Conservation (phyloP, 208 protist species). For the Angomonas ambiguus region DNA sequence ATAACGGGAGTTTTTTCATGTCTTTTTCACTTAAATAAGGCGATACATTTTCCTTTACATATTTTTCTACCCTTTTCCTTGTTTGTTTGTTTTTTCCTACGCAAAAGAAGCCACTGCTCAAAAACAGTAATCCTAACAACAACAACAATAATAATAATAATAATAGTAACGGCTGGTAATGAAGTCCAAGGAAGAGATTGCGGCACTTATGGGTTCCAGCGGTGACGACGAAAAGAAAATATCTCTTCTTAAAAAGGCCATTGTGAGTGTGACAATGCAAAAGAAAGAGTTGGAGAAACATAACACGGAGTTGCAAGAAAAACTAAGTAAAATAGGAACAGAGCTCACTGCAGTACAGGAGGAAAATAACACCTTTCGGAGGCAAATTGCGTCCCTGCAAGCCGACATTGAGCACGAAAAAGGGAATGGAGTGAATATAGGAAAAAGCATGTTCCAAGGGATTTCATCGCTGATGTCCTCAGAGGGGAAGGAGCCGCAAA, state of each 20-base stretch:
- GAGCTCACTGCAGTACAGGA: constrained; percentile 42
- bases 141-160: constrained; percentile 7
- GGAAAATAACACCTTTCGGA: constrained; percentile 36
- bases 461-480: constrained; percentile 63
- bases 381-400: constrained; percentile 39
- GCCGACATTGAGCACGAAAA: constrained; percentile 40
- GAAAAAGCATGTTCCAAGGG: constrained; percentile 61
- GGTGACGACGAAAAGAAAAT: constrained; percentile 78
- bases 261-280: constrained; percentile 75
- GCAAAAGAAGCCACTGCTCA: too few relatives aligned
- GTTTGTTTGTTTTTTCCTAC: background rate
- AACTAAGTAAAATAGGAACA: constrained; percentile 33
- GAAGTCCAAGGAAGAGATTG: constrained; percentile 47
- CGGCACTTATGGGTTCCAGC: constrained; percentile 66
- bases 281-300: constrained; percentile 68
- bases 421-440: constrained; percentile 41
- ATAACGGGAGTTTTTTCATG: background rate
- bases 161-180: constrained; percentile 22
- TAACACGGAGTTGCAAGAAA: constrained; percentile 42
- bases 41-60: constrained; percentile 3
- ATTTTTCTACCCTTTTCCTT: constrained; percentile 12
- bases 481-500: constrained; percentile 19
- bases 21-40: background rate
- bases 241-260: constrained; percentile 74
- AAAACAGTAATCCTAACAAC: background rate